Conservation (phyloP, 345 rosid genomes). For the Anastatica hierochuntica region DNA sequence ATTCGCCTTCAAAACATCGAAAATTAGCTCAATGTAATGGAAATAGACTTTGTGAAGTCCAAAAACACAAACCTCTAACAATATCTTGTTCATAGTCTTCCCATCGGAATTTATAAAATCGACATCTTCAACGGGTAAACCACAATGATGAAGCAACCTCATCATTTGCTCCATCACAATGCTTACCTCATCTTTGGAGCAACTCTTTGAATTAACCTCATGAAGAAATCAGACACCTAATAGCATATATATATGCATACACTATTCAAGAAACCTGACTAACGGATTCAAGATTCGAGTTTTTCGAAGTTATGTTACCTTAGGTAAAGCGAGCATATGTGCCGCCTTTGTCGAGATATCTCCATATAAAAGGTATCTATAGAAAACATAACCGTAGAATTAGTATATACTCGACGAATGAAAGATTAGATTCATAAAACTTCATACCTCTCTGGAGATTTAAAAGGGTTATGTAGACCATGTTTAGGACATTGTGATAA, state of each 20-base stretch:
- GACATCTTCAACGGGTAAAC: conserved; percentile 85
- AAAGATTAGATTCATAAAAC: not conserved
- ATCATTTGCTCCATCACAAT: conserved; percentile 98
- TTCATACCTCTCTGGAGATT: conserved; percentile 80
- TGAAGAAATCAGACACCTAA: conserved; percentile 81
- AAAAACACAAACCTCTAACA: conserved; percentile 63
- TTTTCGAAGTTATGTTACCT: conserved; percentile 39
- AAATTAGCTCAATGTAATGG: not conserved
- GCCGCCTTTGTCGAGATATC: conserved; percentile 82
- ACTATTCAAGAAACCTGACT: not conserved
- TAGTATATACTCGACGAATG: not conserved
- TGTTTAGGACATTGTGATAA: conserved; percentile 88
- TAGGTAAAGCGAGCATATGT: conserved; percentile 75
- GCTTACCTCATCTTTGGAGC: conserved; percentile 95
- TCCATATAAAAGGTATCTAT: conserved; percentile 86
- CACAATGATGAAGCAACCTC: conserved; percentile 78
- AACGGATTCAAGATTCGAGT: not conserved
- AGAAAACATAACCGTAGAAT: not conserved
- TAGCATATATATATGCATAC: conserved; percentile 8
- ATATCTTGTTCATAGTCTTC: conserved; percentile 78
- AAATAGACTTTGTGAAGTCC: not conserved
- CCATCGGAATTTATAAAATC: conserved; percentile 95
- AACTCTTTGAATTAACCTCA: conserved; percentile 87
- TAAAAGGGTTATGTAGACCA: conserved; percentile 96
- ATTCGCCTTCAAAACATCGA: conserved; percentile 40